These are phyloP conservation scores for Pseudonectria foliicola DNA, from an alignment of 2,329 filamentous ascomycete species.

Conservation along the genomic window DNA sequence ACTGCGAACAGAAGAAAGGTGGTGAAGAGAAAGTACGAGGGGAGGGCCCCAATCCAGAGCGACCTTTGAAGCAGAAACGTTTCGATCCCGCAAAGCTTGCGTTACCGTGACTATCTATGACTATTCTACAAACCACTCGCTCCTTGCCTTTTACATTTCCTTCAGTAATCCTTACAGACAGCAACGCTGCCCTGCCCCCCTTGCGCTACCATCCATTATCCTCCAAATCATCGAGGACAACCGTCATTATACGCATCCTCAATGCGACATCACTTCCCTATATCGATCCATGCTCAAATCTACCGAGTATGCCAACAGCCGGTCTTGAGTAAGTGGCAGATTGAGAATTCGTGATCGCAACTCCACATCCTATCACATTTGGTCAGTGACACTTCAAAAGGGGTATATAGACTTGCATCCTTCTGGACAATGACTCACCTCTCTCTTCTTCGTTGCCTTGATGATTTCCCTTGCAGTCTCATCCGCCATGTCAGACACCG, in stretches of 20 bases:
- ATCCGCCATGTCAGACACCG: constrained; percentile 74
- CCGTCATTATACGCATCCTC: constrained; percentile 6
- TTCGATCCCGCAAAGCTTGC: constrained; percentile 1
- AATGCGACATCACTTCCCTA: constrained; percentile 51
- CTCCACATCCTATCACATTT: constrained; percentile 26
- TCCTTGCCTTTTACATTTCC: constrained; percentile 3
- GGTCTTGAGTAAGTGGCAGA: constrained; percentile 65
- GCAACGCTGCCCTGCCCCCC: constrained; percentile 4
- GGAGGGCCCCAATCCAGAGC: too few species aligned
- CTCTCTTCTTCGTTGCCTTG: constrained; percentile 45
- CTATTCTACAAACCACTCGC: constrained; percentile 20
- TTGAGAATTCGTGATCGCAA: constrained; percentile 41
- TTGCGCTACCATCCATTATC: constrained; percentile 5
- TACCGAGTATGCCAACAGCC: constrained; percentile 61
- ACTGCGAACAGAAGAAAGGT: too few species aligned
- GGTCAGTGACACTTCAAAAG: constrained; percentile 12
- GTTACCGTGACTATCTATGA: constrained; percentile 11
- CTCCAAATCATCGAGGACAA: constrained; percentile 15
- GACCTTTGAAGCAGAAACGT: not conserved
- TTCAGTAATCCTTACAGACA: constrained; percentile 1
- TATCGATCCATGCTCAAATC: constrained; percentile 65
- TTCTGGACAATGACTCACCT: constrained; percentile 36
- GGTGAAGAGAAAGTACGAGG: too few species aligned
- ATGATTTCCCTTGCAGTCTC: constrained; percentile 62
- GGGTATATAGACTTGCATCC: not conserved